Evolutionary conservation across 2,329 filamentous ascomycete genomes (phyloP).

Genomic region (Cylindrodendrum hubeiense): DNA sequence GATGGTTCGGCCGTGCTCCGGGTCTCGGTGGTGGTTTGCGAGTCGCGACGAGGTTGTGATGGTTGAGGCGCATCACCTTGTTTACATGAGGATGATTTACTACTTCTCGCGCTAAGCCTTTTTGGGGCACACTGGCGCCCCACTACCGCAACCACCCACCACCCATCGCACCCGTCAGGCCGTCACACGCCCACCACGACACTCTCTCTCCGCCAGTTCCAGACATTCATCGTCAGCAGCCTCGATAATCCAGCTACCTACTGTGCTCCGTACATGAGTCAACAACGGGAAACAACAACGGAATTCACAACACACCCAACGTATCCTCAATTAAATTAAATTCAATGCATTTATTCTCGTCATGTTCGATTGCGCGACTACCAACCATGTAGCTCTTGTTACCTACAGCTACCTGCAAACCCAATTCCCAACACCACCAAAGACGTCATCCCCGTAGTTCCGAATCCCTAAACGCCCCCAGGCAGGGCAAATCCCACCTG

Average conservation of each 20-base stretch:
- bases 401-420: conserved; percentile 42
- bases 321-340: conserved; percentile 11
- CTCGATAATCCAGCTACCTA: not conserved
- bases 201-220: not conserved
- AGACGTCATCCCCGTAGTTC: conserved; percentile 42
- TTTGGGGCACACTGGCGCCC: conserved; percentile 29
- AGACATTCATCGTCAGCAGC: conserved; percentile 16
- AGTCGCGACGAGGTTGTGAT: conserved; percentile 44
- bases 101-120: conserved; percentile 35
- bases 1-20: conserved; percentile 27
- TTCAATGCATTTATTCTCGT: conserved; percentile 24
- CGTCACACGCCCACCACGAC: not conserved
- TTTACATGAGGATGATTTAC: conserved; percentile 47
- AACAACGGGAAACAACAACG: not conserved
- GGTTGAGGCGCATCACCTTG: conserved; percentile 44
- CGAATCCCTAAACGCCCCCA: conserved; percentile 43
- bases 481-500: conserved; percentile 43
- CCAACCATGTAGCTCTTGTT: conserved; percentile 46
- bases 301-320: not conserved
- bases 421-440: conserved; percentile 45
- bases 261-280: not conserved
- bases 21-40: conserved; percentile 34
- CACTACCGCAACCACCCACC: conserved; percentile 13
- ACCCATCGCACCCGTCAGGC: not conserved
- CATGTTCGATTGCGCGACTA: conserved; percentile 39